Conservation (phyloP, 108 stramenopile genomes). For the Nitzschia putrida region DNA sequence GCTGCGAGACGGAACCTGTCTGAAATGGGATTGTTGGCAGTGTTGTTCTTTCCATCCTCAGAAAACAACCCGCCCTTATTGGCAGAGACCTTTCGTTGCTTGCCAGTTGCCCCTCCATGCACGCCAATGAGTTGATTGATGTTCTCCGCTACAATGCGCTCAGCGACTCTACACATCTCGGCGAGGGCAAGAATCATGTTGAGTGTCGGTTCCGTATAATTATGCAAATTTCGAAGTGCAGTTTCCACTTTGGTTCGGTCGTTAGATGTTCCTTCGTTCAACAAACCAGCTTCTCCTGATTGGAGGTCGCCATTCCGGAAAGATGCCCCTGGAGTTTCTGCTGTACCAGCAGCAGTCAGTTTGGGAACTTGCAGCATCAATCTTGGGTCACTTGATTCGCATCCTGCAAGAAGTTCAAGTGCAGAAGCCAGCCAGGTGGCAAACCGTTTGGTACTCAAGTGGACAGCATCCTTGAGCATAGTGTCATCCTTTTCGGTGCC, state of each 20-base stretch:
- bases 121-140: constrained; percentile 75
- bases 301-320: background rate
- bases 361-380: constrained; percentile 35
- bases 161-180: constrained; percentile 80
- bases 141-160: constrained; percentile 64
- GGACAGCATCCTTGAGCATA: constrained; percentile 71
- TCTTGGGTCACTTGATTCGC: constrained; percentile 49
- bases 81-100: constrained; percentile 20
- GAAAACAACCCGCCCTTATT: constrained; percentile 6
- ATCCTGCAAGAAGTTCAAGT: constrained; percentile 72
- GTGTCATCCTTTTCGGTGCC: constrained; percentile 30
- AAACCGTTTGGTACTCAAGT: constrained; percentile 61
- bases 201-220: background rate
- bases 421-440: constrained; percentile 73
- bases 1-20: constrained; percentile 72
- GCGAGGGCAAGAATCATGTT: constrained; percentile 61
- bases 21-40: constrained; percentile 38
- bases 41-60: constrained; percentile 38
- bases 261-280: background rate
- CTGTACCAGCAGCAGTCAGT: constrained; percentile 2
- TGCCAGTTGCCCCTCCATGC: constrained; percentile 40
- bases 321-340: constrained; percentile 1
- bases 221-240: constrained; percentile 5
- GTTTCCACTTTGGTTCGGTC: constrained; percentile 4
- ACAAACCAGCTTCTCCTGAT: constrained; percentile 8